Conservation (phyloP, 352 stramenopile genomes). For the Globisporangium sylvaticum region DNA sequence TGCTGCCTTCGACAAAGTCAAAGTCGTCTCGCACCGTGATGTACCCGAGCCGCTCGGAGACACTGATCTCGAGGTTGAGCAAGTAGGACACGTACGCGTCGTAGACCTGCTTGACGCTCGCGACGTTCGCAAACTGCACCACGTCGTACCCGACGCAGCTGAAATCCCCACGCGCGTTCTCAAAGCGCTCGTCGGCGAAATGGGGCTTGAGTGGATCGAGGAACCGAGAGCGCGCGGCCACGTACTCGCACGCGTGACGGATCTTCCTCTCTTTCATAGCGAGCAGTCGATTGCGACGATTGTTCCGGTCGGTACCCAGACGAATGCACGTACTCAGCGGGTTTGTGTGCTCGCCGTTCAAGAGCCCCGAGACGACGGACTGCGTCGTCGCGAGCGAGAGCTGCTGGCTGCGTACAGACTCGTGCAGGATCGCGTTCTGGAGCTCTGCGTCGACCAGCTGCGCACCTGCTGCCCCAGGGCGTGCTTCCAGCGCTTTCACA, state of each 20-base stretch:
- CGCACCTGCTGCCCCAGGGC: constrained; percentile 16
- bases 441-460: constrained; percentile 20
- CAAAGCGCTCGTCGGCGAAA: constrained; percentile 35
- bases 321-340: constrained; percentile 42
- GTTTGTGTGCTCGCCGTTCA: constrained; percentile 12
- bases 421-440: constrained; percentile 24
- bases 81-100: constrained; percentile 33
- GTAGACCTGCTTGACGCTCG: constrained; percentile 30
- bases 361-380: constrained; percentile 35
- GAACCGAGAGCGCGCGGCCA: constrained; percentile 42
- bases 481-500: constrained; percentile 20
- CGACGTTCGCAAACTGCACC: constrained; percentile 26
- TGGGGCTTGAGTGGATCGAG: constrained; percentile 32
- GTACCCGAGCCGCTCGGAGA: constrained; percentile 22
- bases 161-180: constrained; percentile 36
- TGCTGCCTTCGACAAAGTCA: constrained; percentile 15
- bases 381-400: constrained; percentile 30
- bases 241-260: constrained; percentile 27
- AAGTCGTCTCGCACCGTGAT: constrained; percentile 21
- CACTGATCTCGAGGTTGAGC: constrained; percentile 39
- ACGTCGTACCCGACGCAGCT: constrained; percentile 40
- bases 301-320: constrained; percentile 25
- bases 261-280: constrained; percentile 35
- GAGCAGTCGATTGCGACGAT: constrained; percentile 26
- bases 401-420: constrained; percentile 31